phyloP scores from a whole-genome alignment of 306 rosid species.

The Quercus rubra region DNA sequence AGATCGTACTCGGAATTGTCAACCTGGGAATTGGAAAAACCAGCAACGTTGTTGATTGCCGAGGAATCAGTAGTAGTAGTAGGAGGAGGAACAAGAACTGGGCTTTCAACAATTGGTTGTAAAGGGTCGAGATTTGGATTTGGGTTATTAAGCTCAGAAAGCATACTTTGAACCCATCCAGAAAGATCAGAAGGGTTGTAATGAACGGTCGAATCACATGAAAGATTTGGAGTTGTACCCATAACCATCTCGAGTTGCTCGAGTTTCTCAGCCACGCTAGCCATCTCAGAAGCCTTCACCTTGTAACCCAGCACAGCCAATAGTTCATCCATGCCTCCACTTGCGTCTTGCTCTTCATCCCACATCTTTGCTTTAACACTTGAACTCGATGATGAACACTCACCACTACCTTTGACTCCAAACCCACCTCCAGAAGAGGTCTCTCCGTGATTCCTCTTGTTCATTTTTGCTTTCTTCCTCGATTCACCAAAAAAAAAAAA shows the following conservation, averaged over 20 bases:
- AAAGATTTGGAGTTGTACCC: slow-evolving; percentile 62
- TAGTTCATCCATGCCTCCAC: slow-evolving; percentile 54
- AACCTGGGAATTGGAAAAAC: slow-evolving; percentile 25
- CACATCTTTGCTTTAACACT: slow-evolving; percentile 42
- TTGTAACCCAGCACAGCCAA: slow-evolving; percentile 76
- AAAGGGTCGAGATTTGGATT: slow-evolving; percentile 10
- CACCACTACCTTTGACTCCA: slow-evolving; percentile 18
- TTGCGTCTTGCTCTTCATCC: slow-evolving; percentile 35
- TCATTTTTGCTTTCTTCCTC: slow-evolving; percentile 31
- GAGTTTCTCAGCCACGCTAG: slow-evolving; percentile 69
- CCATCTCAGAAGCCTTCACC: slow-evolving; percentile 73
- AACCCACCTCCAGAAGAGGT: slow-evolving; percentile 12
- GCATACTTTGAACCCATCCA: slow-evolving; percentile 80
- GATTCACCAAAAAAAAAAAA: not conserved
- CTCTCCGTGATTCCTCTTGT: slow-evolving; percentile 41
- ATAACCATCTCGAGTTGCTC: slow-evolving; percentile 78
- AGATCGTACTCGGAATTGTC: slow-evolving; percentile 84
- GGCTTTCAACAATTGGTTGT: not conserved
- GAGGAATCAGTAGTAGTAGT: slow-evolving; percentile 15
- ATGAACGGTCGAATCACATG: slow-evolving; percentile 54
- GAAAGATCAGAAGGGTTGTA: slow-evolving; percentile 79
- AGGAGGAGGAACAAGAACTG: slow-evolving; percentile 15
- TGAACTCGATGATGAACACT: slow-evolving; percentile 30
- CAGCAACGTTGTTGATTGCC: not conserved
- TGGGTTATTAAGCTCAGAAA: slow-evolving; percentile 53